Evolutionary conservation across 805 yeast genomes (phyloP).

Genomic region (Blastobotrys terrestris): DNA sequence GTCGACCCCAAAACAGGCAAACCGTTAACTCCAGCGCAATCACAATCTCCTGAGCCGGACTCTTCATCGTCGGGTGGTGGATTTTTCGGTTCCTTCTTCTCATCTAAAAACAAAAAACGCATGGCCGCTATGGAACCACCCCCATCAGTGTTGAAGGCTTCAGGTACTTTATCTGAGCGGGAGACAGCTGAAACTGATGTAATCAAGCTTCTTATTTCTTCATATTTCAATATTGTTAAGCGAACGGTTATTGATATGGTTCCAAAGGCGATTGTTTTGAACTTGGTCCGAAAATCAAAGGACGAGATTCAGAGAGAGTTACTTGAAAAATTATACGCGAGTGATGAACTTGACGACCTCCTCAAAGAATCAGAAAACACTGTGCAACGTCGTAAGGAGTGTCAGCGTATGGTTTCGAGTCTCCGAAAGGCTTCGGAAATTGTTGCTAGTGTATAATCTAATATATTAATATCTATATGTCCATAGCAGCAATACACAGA

Average conservation of each 20-base stretch:
- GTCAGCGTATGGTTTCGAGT: constrained; percentile 91
- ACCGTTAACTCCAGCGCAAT: constrained; percentile 44
- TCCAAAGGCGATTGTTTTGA: constrained; percentile 93
- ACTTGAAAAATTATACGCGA: constrained; percentile 77
- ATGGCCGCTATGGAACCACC: constrained; percentile 96
- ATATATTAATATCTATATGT: too few species aligned
- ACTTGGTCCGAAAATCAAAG: constrained; percentile 77
- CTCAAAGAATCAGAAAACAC: constrained; percentile 90
- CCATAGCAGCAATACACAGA: background rate
- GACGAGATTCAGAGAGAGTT: constrained; percentile 86
- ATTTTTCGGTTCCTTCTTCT: constrained; percentile 93
- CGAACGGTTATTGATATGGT: constrained; percentile 88
- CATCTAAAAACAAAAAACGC: constrained; percentile 87
- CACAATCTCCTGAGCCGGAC: constrained; percentile 31
- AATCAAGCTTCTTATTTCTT: constrained; percentile 81
- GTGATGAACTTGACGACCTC: constrained; percentile 59
- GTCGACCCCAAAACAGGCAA: constrained; percentile 90
- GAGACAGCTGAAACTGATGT: constrained; percentile 97
- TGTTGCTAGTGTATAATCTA: constrained; percentile 57
- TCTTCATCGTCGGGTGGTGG: constrained; percentile 40
- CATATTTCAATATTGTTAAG: constrained; percentile 88
- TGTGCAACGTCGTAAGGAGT: constrained; percentile 90
- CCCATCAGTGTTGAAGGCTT: constrained; percentile 88
- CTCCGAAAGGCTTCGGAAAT: constrained; percentile 85
- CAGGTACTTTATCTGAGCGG: constrained; percentile 88